Conservation (phyloP, 306 rosid genomes). For the Abrus precatorius region DNA sequence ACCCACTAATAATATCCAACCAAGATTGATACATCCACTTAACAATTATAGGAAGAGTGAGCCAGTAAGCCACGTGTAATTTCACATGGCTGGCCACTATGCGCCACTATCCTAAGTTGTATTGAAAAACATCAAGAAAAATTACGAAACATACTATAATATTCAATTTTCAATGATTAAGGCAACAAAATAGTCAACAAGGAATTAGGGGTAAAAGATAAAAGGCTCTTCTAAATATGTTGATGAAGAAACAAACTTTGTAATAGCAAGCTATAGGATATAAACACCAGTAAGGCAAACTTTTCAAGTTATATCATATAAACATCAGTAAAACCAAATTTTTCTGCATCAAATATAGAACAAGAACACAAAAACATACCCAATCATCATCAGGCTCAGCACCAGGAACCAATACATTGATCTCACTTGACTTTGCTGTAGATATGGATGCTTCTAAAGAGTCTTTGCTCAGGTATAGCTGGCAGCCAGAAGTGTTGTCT, state of each 20-base stretch:
- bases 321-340: slow-evolving; percentile 30
- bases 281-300: not conserved
- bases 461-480: slow-evolving; percentile 88
- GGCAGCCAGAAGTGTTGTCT: slow-evolving; percentile 93
- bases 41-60: slow-evolving; percentile 3
- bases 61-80: not conserved
- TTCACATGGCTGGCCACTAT: not conserved
- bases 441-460: slow-evolving; percentile 82
- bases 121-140: not conserved
- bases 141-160: slow-evolving; percentile 9
- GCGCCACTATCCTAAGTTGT: not conserved
- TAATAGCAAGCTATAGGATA: not conserved
- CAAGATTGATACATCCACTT: slow-evolving; percentile 5
- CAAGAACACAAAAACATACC: slow-evolving; percentile 66
- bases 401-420: slow-evolving; percentile 91
- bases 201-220: slow-evolving; percentile 5
- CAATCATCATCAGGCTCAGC: slow-evolving; percentile 81
- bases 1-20: slow-evolving; percentile 12
- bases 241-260: slow-evolving; percentile 24
- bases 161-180: slow-evolving; percentile 36
- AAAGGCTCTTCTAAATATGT: not conserved
- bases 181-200: slow-evolving; percentile 1
- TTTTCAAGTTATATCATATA: not conserved
- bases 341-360: slow-evolving; percentile 16
- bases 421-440: slow-evolving; percentile 96